Evolutionary conservation across 202 grass and related monocot genomes (phyloP), one percentile per base, ranked within the genome.

Genomic region (Eragrostis tef): DNA sequence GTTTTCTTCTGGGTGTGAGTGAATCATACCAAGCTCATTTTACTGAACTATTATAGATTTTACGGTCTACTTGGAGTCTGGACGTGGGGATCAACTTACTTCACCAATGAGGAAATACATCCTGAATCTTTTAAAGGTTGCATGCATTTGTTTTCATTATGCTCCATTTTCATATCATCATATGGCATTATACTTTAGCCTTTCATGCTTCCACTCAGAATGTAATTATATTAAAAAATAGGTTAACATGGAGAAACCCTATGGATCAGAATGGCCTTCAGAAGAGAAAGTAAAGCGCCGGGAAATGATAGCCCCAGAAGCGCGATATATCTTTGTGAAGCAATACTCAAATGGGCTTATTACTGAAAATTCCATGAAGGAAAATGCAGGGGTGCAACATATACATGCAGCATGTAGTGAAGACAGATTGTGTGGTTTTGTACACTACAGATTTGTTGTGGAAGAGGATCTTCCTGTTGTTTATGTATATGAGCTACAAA

Each of bases 401-500:
- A 48, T 36, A 21, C 50, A 59, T 63, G 34, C 34, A 65, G 2
- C 50, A 68, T 49, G 63, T 87, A 49, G 31, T 67, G 67, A 73
- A 53, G 74, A 73, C 83, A 22, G 0, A 29, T 87, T 94, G 66
- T 53, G 91, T 85, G 95, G 95, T 73, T 98, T 98, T 88, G 87
- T 90, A 70, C 90, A 95, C 73, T 93, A 91, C 26, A 88, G 85
- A 51, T 95, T 95, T 91, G 88, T 88, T 74, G 62, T 95, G 71
- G 96, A 95, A 83, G 92, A 93, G 82, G 90, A 98, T 59, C 43
- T 98, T 3, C 87, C 88, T 34, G 88, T 93, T 74, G 41, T 90
- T 93, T 98, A 98, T 89, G 88, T 98, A 19, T 94, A 93, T 89
- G 92, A 98, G 67, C 80, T 98, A 77, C 95, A 93, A 49, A 82